Conservation (phyloP, 2,329 filamentous ascomycete genomes). For the Fusarium sacchari region DNA sequence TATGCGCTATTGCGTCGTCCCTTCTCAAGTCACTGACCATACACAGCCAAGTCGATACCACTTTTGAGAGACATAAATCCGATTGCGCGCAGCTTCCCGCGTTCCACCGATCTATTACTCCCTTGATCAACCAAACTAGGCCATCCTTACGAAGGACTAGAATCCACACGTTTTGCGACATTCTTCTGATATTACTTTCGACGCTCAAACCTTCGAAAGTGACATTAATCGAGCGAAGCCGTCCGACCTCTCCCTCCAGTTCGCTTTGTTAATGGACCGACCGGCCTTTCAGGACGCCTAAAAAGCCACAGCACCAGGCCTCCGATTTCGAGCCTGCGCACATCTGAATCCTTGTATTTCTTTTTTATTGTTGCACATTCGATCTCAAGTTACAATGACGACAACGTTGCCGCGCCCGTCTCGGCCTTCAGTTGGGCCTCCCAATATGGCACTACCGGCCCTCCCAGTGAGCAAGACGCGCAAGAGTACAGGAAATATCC, state of each 20-base stretch:
- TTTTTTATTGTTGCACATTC: conserved; percentile 14
- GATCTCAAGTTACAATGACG: conserved; percentile 40
- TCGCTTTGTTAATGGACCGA: conserved; percentile 46
- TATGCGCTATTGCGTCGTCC: conserved; percentile 21
- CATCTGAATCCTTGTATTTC: conserved; percentile 17
- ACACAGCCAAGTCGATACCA: conserved; percentile 33
- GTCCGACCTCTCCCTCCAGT: conserved; percentile 10
- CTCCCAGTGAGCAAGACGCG: conserved; percentile 78
- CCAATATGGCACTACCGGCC: conserved; percentile 76
- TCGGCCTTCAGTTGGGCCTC: conserved; percentile 75
- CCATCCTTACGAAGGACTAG: conserved; percentile 21
- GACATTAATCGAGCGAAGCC: conserved; percentile 29
- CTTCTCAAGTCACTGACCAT: conserved; percentile 33
- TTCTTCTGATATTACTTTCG: background rate
- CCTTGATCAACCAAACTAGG: conserved; percentile 32
- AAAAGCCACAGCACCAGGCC: conserved; percentile 37
- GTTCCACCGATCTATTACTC: conserved; percentile 34
- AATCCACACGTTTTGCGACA: conserved; percentile 18
- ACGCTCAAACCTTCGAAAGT: conserved; percentile 5
- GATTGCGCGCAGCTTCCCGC: conserved; percentile 30
- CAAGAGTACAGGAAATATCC: conserved; percentile 67
- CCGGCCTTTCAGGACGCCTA: conserved; percentile 33
- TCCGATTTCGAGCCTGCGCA: conserved; percentile 28
- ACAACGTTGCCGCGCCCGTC: conserved; percentile 74
- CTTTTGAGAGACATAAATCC: conserved; percentile 24